These are phyloP conservation scores for Alnus rubra DNA, from an alignment of 306 rosid species.

Conservation along the genomic window DNA sequence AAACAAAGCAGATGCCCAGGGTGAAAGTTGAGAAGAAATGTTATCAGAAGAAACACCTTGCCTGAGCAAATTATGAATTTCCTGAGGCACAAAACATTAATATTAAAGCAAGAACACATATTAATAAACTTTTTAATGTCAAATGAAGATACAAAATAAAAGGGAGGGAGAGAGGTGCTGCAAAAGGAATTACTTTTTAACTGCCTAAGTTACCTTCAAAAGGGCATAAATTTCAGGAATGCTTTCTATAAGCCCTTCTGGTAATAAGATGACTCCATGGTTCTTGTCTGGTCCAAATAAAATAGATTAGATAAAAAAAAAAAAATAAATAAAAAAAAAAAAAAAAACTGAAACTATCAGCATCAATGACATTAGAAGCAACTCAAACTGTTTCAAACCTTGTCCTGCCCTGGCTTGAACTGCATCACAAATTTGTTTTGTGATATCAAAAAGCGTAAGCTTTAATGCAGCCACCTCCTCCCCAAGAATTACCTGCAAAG, in stretches of 20 bases:
- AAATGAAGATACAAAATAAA: neutral
- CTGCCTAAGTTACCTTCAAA: slow-evolving; percentile 58
- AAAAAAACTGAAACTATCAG: slow-evolving; percentile 12
- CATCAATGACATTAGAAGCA: neutral
- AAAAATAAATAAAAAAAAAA: neutral
- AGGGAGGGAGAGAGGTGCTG: neutral
- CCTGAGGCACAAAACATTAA: slow-evolving; percentile 54
- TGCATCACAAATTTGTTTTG: slow-evolving; percentile 86
- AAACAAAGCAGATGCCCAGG: slow-evolving; percentile 97
- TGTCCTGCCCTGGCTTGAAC: slow-evolving; percentile 89
- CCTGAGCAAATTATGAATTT: slow-evolving; percentile 80
- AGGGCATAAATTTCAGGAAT: slow-evolving; percentile 98
- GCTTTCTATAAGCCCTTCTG: slow-evolving; percentile 98
- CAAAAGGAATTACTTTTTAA: neutral
- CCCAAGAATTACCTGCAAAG: slow-evolving; percentile 85
- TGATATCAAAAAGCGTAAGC: slow-evolving; percentile 84
- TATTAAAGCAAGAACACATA: slow-evolving; percentile 8
- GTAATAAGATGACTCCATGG: slow-evolving; percentile 92
- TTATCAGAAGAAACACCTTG: slow-evolving; percentile 71
- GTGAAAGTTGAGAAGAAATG: slow-evolving; percentile 83
- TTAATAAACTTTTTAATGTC: slow-evolving; percentile 1
- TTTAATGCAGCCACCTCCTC: slow-evolving; percentile 97
- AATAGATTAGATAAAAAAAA: slow-evolving; percentile 18
- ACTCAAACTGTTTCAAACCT: slow-evolving; percentile 53
- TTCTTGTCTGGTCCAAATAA: slow-evolving; percentile 64